These are phyloP conservation scores for Pezicula neosporulosa DNA, from an alignment of 2,329 filamentous ascomycete genomes.

Conservation along the genomic window DNA sequence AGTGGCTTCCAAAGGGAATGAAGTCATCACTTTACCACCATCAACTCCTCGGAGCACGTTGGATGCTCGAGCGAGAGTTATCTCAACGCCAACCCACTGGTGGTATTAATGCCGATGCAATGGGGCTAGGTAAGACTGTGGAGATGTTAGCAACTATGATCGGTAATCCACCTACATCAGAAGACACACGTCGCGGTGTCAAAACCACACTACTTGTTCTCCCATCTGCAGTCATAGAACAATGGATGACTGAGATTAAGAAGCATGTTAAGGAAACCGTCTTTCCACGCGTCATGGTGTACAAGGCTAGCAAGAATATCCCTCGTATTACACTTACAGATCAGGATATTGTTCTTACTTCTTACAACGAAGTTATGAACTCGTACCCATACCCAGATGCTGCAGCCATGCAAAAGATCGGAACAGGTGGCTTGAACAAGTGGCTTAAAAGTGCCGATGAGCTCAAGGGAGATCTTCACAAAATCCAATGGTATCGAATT, in stretches of 20 bases:
- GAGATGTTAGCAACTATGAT: constrained; percentile 36
- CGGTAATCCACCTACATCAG: constrained; percentile 34
- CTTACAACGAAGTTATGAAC: constrained; percentile 33
- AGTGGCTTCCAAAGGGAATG: constrained; percentile 46
- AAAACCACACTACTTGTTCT: constrained; percentile 27
- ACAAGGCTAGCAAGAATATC: constrained; percentile 11
- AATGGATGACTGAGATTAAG: constrained; percentile 26
- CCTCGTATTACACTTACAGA: constrained; percentile 10
- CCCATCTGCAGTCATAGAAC: constrained; percentile 21
- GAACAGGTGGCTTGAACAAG: constrained; percentile 21
- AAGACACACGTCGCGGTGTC: constrained; percentile 25
- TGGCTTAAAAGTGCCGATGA: constrained; percentile 28
- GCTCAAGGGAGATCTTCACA: constrained; percentile 33
- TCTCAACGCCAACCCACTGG: constrained; percentile 36
- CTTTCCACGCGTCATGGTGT: constrained; percentile 21
- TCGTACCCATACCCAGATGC: constrained; percentile 92
- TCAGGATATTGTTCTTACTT: constrained; percentile 24
- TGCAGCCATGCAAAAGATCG: constrained; percentile 81
- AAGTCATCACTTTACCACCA: constrained; percentile 39
- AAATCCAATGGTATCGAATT: constrained; percentile 43
- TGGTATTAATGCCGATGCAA: constrained; percentile 57
- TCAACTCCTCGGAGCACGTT: constrained; percentile 48
- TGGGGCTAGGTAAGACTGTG: constrained; percentile 65
- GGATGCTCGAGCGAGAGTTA: constrained; percentile 50
- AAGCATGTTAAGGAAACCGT: constrained; percentile 12